phyloP scores from a whole-genome alignment of 164 flowering plant genomes.

The Magnolia changhungtana region DNA sequence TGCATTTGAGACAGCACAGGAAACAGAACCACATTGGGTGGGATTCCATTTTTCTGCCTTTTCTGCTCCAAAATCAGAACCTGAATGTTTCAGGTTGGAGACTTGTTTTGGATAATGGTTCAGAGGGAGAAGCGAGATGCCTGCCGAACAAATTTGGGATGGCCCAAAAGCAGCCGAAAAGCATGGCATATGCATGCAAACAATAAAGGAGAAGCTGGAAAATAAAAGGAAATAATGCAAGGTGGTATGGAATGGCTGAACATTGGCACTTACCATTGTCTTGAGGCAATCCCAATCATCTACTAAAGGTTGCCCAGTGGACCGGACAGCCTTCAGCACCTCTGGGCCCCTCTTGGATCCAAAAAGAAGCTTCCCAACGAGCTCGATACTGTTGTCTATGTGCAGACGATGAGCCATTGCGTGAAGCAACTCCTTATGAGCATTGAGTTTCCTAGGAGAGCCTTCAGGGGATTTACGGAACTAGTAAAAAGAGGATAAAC shows the following conservation, averaged over 20 bases:
- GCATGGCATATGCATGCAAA: neutral
- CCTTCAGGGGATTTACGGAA: constrained; percentile 72
- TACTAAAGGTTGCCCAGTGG: constrained; percentile 69
- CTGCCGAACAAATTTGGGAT: neutral
- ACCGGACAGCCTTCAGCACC: constrained; percentile 50
- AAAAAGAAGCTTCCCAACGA: constrained; percentile 65
- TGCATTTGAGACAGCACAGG: too few species aligned
- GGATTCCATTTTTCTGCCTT: too few species aligned
- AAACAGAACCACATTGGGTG: too few species aligned
- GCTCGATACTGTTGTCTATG: constrained; percentile 54
- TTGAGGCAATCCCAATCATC: constrained; percentile 93
- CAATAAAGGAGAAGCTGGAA: neutral
- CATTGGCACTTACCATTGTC: constrained; percentile 46
- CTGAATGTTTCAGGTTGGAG: neutral
- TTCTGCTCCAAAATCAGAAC: neutral
- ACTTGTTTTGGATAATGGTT: neutral
- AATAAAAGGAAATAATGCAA: neutral
- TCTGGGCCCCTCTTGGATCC: constrained; percentile 61
- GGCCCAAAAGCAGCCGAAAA: neutral
- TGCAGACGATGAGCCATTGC: constrained; percentile 74
- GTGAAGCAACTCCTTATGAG: constrained; percentile 60
- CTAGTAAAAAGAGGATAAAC: constrained; percentile 23
- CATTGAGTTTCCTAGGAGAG: constrained; percentile 51
- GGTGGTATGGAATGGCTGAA: neutral
- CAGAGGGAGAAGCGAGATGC: neutral